These are phyloP conservation scores for Botrytis aclada DNA, from an alignment of 2,329 filamentous ascomycete species.

Conservation along the genomic window DNA sequence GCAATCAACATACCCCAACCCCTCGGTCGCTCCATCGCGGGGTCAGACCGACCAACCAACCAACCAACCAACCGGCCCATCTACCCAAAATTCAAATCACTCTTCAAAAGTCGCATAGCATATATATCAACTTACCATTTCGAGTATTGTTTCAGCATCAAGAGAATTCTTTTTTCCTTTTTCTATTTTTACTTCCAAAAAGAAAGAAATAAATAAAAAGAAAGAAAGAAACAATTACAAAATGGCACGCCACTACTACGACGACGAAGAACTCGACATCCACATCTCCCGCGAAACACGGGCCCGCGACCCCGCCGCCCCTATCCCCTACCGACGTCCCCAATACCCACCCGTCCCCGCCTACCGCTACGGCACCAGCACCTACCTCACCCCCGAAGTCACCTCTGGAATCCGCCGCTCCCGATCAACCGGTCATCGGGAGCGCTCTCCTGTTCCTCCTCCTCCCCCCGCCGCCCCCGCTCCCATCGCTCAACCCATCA, in stretches of 20 bases:
- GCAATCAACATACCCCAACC: background rate
- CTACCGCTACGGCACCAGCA: slow-evolving; percentile 17
- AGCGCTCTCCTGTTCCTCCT: slow-evolving; percentile 6
- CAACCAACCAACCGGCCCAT: background rate
- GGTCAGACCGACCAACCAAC: background rate
- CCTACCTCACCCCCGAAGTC: slow-evolving; percentile 30
- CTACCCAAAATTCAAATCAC: background rate
- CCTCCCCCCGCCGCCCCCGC: slow-evolving; percentile 21
- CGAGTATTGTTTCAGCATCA: background rate
- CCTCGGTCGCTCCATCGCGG: slow-evolving; percentile 13
- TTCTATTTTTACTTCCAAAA: background rate
- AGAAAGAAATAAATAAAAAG: background rate
- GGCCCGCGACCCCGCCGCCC: slow-evolving; percentile 41
- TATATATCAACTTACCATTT: background rate
- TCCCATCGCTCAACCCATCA: slow-evolving; percentile 43
- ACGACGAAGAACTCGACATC: slow-evolving; percentile 56
- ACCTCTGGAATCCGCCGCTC: slow-evolving; percentile 25
- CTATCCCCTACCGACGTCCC: slow-evolving; percentile 29
- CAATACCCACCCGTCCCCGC: slow-evolving; percentile 27
- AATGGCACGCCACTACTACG: slow-evolving; percentile 39
- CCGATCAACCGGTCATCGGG: slow-evolving; percentile 22
- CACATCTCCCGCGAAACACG: slow-evolving; percentile 37
- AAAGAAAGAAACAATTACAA: slow-evolving; percentile 38
- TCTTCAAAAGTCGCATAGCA: background rate
- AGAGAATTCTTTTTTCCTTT: background rate